Evolutionary conservation across 164 flowering plant genomes (phyloP), one percentile per base, ranked within the genome.

Genomic region (Magnolia kwangsiensis): DNA sequence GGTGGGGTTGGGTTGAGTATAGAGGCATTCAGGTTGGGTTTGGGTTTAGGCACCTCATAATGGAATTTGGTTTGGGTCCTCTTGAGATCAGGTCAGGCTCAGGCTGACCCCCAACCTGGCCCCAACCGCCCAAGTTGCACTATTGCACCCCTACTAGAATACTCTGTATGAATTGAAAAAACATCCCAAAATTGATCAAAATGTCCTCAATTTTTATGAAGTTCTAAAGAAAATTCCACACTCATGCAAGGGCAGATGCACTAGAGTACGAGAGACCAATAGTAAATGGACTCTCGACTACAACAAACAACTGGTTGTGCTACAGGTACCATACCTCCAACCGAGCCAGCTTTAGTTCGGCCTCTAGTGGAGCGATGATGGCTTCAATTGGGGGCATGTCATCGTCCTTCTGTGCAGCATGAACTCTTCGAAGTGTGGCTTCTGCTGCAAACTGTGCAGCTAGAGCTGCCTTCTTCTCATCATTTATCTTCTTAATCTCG

Each of bases 391-490:
- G 95, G 61, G 95, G 95, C 95, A 91, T 87, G 50, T 91, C 92
- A 79, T 91, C 95, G 76, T 91, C 95, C 75, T 89, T 91, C 45
- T 91, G 95, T 7, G 95, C 95, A 45, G 90, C 95, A 81, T 91
- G 95, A 4, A 91, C 95, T 76, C 95, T 87, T 74, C 95, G 76
- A 75, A 91, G 91, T 1, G 91, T 88, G 63, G 93, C 92, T 85
- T 91, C 95, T n/a, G 95, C 95, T 66, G 95, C 95, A 85, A 87
- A 91, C 81, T 91, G 95, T 49, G 93, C 95, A 72, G 95, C 89
- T 79, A 89, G 58, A 29, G 92, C 83, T 27, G 88, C 87, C 79
- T 86, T 91, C 73, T 88, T 91, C 88, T 91, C 95, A 73, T 91
- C 95, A 86, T 84, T 91, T 66, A 86, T 89, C 78, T 80, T 91